Evolutionary conservation across 345 rosid species (phyloP).

Genomic region (Arabidopsis thaliana): DNA sequence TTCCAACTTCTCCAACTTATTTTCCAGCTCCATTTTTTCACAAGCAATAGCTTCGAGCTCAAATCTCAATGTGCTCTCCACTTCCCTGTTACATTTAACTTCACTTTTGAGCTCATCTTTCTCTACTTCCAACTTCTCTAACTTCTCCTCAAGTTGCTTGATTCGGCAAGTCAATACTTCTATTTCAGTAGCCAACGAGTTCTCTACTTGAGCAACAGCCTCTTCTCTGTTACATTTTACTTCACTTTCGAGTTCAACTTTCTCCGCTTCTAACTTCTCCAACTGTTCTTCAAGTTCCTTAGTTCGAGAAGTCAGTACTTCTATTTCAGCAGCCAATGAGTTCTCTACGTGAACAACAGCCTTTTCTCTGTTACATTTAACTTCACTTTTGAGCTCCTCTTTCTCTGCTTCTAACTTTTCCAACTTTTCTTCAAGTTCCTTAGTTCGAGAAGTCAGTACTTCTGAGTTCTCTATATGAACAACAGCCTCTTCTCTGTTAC

Average conservation of each 20-base stretch:
- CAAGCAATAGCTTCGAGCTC: slow-evolving; percentile 54
- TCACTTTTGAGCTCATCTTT: slow-evolving; percentile 48
- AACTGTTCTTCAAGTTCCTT: slow-evolving; percentile 56
- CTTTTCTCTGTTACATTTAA: slow-evolving; percentile 45
- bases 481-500: slow-evolving; percentile 41
- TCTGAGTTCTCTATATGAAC: slow-evolving; percentile 47
- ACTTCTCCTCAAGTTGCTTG: slow-evolving; percentile 53
- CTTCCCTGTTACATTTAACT: slow-evolving; percentile 46
- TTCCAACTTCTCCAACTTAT: slow-evolving; percentile 51
- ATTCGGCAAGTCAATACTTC: slow-evolving; percentile 49
- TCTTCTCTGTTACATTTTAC: slow-evolving; percentile 45
- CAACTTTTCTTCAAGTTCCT: slow-evolving; percentile 54
- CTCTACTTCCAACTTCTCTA: slow-evolving; percentile 50
- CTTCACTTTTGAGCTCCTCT: slow-evolving; percentile 45
- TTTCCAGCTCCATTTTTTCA: slow-evolving; percentile 54
- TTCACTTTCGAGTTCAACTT: slow-evolving; percentile 47
- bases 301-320: slow-evolving; percentile 45
- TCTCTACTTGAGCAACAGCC: slow-evolving; percentile 36
- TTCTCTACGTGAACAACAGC: slow-evolving; percentile 33
- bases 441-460: slow-evolving; percentile 39
- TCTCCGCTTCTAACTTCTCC: slow-evolving; percentile 48
- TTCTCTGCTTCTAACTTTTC: slow-evolving; percentile 47
- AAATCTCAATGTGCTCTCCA: slow-evolving; percentile 50
- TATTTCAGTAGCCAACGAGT: slow-evolving; percentile 56
- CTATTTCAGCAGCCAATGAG: slow-evolving; percentile 55